Base-by-base conservation (phyloP, 208 protist genomes). In the Acanthamoeba castellanii region DNA sequence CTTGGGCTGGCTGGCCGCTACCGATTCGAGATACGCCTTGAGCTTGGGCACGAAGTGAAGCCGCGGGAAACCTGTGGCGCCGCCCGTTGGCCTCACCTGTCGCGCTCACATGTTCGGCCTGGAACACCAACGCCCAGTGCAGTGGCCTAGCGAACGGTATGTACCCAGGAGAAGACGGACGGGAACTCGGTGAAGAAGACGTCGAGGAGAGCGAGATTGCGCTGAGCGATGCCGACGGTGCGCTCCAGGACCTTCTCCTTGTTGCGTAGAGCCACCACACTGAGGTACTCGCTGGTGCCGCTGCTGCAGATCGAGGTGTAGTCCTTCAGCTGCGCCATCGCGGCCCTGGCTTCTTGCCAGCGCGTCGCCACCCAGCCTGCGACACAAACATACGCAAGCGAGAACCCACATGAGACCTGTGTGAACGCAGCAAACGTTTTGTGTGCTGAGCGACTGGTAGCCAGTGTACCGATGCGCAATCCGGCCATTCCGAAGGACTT, bases 221-320 rank as follows among this genome's bases (percentile, higher is more conserved):
- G 13, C 37, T 52, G 91, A 6, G 57, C 70, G 34, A 94, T 81
- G 66, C 25, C 47, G 34, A 18, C 22, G 70, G 45, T 94, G 25
- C 91, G 18, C 27, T 84, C 30, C 0, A 94, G 91, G 42, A 94
- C 57, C 27, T 52, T 66, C 16, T 47, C 47, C 18, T 27, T 52
- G 30, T 94, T 81, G 32, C 50, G 32, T 6, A 94, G 91, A 13
- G 91, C 91, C 18, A 94, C 52, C 27, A 85, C 34, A 55, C 52
- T 70, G 16, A 94, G 70, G 34, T 85, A 94, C 30, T 94, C 91
- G 70, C 91, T 94, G 14, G 91, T 34, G 14, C 52, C 91, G 50
- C 91, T 94, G 91, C 91, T 70, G 70, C 91, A 94, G 30, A 94
- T 94, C 14, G 91, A 70, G 20, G 91, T 94, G 91, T 94, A 94